Base-by-base conservation (phyloP, 495 filamentous ascomycete genomes). In the Bryoglossum gracile region DNA sequence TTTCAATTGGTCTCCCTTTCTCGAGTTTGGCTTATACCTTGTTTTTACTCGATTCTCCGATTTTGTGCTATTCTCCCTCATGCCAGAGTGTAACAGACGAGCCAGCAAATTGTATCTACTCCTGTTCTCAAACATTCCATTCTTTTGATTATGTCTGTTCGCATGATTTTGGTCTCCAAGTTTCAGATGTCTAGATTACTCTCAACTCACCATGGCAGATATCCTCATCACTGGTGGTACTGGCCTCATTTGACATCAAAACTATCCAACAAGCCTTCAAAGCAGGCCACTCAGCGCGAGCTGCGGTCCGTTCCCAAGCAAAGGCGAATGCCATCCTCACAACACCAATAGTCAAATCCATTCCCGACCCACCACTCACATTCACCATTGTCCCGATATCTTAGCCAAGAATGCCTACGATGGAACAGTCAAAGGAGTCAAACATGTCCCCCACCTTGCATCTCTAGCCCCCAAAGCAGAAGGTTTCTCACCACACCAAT, bases 401-500 rank as follows among this genome's bases (percentile, higher is more conserved):
- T 46, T 66, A 1, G 58, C 54, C 1, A 51, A 64, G 0, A 65
- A 63, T 6, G 71, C 70, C 10, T 78, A 70, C 53, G 65, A 73
- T 43, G 44, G 65, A 17, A 71, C 69, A 8, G 63, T 74, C 19
- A 59, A 71, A 30, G 72, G 62, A 26, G 71, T 68, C 0, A 68
- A 63, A 19, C 69, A 69, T 48, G 63, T 77, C 46, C 67, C 79
- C 48, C 76, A 81, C 53, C 55, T 74, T 23, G 75, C 77, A 1
- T 73, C 73, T 33, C 74, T 76, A 1, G 68, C 43, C 24, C 43
- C 43, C 36, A 54, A 48, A 28, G 44, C 44, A 18, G 38, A 54
- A 32, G 44, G 24, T 1, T 38, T 46, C 11, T 30, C 48, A 17
- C n/a, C 52, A 14, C 38, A 53, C 4, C 56, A 56, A 18, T 30